phyloP scores from a whole-genome alignment of 2,329 filamentous ascomycete genomes.

The Cladosporium colombiae region DNA sequence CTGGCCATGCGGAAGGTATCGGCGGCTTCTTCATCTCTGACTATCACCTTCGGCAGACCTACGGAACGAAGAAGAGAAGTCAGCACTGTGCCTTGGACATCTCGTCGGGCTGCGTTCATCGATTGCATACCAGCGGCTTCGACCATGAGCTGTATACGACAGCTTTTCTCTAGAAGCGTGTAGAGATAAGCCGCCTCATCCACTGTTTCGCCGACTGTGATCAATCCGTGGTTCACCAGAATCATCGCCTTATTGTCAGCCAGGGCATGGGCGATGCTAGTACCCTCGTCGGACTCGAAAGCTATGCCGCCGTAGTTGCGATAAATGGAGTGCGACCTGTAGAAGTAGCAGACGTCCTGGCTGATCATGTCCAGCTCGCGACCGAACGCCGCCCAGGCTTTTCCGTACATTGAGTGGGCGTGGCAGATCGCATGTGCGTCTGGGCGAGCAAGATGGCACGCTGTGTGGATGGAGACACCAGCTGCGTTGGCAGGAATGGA shows the following conservation, averaged over 20 bases:
- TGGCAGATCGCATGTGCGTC: slow-evolving; percentile 46
- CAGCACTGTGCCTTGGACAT: neutral
- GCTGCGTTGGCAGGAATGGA: slow-evolving; percentile 39
- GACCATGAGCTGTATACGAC: slow-evolving; percentile 63
- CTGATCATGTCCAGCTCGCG: slow-evolving; percentile 56
- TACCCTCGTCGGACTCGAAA: slow-evolving; percentile 43
- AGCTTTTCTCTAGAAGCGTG: slow-evolving; percentile 63
- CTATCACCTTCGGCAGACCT: slow-evolving; percentile 46
- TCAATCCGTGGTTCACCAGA: slow-evolving; percentile 44
- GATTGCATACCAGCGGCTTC: slow-evolving; percentile 53
- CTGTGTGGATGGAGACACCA: slow-evolving; percentile 46
- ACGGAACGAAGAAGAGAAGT: neutral
- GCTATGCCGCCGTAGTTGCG: slow-evolving; percentile 47
- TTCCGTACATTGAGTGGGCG: slow-evolving; percentile 43
- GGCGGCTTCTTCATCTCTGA: slow-evolving; percentile 53
- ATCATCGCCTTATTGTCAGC: slow-evolving; percentile 40
- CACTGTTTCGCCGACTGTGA: slow-evolving; percentile 42
- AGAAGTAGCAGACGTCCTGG: slow-evolving; percentile 43
- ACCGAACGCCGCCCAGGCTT: slow-evolving; percentile 42
- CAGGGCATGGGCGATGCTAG: slow-evolving; percentile 40
- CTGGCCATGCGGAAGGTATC: slow-evolving; percentile 49
- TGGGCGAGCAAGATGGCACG: slow-evolving; percentile 41
- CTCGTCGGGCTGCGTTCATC: neutral
- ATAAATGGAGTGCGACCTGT: slow-evolving; percentile 39
- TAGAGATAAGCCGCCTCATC: slow-evolving; percentile 47